Evolutionary conservation across 768 basidiomycete genomes (phyloP).

Genomic region (Podaxis sp.): DNA sequence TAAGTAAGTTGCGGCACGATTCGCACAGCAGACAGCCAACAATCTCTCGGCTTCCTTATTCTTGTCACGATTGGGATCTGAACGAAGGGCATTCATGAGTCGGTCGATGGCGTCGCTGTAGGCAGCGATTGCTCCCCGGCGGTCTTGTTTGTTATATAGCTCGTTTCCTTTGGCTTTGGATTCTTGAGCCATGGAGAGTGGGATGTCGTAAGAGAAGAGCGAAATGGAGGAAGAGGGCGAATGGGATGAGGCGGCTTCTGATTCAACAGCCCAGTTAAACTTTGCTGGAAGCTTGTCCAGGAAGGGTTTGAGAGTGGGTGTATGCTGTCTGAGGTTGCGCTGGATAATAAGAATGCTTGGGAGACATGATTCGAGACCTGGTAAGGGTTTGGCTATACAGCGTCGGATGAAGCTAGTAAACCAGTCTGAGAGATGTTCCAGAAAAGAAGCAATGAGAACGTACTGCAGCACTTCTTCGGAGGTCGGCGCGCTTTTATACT

Average conservation of each 20-base stretch:
- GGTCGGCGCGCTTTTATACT: slow-evolving; percentile 10
- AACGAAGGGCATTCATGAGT: slow-evolving; percentile 16
- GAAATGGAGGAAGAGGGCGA: not conserved
- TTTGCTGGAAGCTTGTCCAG: slow-evolving; percentile 17
- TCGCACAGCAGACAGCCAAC: slow-evolving; percentile 14
- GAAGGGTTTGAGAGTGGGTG: slow-evolving; percentile 17
- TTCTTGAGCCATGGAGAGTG: not conserved
- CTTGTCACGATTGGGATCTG: slow-evolving; percentile 4
- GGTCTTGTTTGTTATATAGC: not conserved
- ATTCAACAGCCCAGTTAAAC: slow-evolving; percentile 18
- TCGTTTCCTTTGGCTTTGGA: slow-evolving; percentile 15
- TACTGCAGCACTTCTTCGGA: slow-evolving; percentile 16
- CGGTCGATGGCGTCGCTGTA: slow-evolving; percentile 14
- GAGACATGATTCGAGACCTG: slow-evolving; percentile 14
- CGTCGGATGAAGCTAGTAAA: slow-evolving; percentile 18
- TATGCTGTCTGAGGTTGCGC: slow-evolving; percentile 16
- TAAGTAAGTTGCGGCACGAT: slow-evolving; percentile 9
- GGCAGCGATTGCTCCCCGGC: slow-evolving; percentile 4
- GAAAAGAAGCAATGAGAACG: not conserved
- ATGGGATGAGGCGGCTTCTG: not conserved
- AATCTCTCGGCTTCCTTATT: slow-evolving; percentile 9
- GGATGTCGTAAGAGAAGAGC: not conserved
- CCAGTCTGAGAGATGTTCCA: not conserved
- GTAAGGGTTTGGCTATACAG: slow-evolving; percentile 17
- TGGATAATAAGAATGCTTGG: slow-evolving; percentile 17